These are phyloP conservation scores for Quercus tomentella DNA, from an alignment of 331 rosid genomes.

Conservation along the genomic window DNA sequence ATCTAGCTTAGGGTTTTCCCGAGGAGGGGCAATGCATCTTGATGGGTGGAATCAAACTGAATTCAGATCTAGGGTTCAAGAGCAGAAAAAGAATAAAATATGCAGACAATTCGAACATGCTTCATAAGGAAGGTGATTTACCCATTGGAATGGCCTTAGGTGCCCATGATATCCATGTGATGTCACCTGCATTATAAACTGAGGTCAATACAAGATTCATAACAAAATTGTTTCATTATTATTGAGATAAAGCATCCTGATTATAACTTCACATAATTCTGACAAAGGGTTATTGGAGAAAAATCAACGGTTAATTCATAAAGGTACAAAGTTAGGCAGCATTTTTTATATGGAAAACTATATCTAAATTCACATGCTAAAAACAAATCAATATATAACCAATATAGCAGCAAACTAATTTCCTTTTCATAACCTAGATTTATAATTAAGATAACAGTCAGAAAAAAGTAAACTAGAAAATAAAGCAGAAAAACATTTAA, in stretches of 20 bases:
- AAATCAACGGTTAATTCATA: background rate
- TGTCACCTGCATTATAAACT: conserved; percentile 59
- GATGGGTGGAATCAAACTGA: background rate
- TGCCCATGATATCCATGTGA: conserved; percentile 79
- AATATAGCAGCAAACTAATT: background rate
- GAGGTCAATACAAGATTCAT: conserved; percentile 1
- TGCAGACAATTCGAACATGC: background rate
- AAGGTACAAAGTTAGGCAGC: background rate
- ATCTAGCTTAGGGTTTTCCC: background rate
- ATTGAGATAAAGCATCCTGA: background rate
- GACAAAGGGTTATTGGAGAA: background rate
- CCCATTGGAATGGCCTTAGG: conserved; percentile 69
- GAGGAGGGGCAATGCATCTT: background rate
- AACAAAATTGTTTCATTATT: background rate
- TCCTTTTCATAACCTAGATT: background rate
- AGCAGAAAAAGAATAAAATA: background rate
- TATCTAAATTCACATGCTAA: background rate
- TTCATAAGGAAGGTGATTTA: conserved; percentile 14
- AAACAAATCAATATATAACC: background rate
- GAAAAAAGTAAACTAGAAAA: background rate
- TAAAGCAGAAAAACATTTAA: background rate
- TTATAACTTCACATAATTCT: background rate
- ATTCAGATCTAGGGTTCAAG: background rate
- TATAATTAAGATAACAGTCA: background rate
- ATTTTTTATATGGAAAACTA: background rate